phyloP scores from a whole-genome alignment of 2,329 filamentous ascomycete species.

The Verticillium nubilum region DNA sequence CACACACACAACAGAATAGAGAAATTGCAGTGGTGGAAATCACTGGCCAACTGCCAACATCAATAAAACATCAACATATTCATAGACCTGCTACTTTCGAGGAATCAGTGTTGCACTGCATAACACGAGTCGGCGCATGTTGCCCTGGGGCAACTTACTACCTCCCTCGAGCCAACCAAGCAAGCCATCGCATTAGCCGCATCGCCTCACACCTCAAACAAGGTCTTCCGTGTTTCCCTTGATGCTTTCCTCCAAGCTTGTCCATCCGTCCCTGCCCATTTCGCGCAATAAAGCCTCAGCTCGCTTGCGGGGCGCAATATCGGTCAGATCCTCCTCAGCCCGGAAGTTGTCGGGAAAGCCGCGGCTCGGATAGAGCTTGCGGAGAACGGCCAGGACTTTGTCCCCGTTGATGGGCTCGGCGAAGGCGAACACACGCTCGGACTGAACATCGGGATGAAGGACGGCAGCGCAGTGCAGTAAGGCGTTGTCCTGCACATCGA shows the following conservation, averaged over 20 bases:
- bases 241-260: neutral
- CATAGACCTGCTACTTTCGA: neutral
- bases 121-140: neutral
- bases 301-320: neutral
- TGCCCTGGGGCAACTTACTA: neutral
- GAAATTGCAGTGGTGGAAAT: neutral
- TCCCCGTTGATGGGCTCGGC: slow-evolving; percentile 41
- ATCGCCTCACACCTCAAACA: neutral
- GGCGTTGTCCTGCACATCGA: slow-evolving; percentile 43
- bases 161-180: neutral
- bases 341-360: slow-evolving; percentile 18
- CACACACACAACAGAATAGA: neutral
- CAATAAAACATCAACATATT: neutral
- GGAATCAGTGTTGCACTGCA: neutral
- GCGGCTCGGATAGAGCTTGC: slow-evolving; percentile 13
- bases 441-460: slow-evolving; percentile 35
- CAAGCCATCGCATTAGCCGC: neutral
- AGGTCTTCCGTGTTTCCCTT: neutral
- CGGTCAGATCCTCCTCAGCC: slow-evolving; percentile 3
- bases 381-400: slow-evolving; percentile 24
- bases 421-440: slow-evolving; percentile 50
- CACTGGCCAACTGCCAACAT: neutral
- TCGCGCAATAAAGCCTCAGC: neutral
- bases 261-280: neutral
- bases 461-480: slow-evolving; percentile 47